phyloP scores from a whole-genome alignment of 306 rosid species.

The Castanea crenata region DNA sequence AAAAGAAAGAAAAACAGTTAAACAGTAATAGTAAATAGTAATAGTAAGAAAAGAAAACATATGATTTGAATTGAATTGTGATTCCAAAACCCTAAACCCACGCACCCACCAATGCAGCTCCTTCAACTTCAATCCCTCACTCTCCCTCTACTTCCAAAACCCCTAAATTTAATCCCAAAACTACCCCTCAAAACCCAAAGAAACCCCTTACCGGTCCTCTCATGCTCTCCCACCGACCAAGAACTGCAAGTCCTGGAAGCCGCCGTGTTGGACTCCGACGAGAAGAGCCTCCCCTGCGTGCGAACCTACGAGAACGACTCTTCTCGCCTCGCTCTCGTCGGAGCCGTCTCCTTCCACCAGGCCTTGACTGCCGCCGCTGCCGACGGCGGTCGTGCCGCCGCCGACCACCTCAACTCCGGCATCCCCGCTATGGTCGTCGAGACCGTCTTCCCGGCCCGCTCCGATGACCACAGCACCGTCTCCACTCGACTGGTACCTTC shows the following conservation, averaged over 20 bases:
- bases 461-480: slow-evolving; percentile 62
- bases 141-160: slow-evolving; percentile 12
- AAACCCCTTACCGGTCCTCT: slow-evolving; percentile 33
- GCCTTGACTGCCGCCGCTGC: slow-evolving; percentile 89
- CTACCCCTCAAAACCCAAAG: slow-evolving; percentile 17
- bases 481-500: slow-evolving; percentile 82
- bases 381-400: slow-evolving; percentile 84
- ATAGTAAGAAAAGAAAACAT: no score
- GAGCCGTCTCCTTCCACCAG: slow-evolving; percentile 72
- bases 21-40: no score
- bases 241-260: slow-evolving; percentile 77
- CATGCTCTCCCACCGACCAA: slow-evolving; percentile 44
- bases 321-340: slow-evolving; percentile 63
- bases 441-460: slow-evolving; percentile 68
- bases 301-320: slow-evolving; percentile 73
- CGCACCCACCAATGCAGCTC: slow-evolving; percentile 38
- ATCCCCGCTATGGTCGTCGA: slow-evolving; percentile 86
- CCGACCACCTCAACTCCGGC: slow-evolving; percentile 64
- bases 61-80: no score
- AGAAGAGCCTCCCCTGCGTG: slow-evolving; percentile 68
- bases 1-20: no score
- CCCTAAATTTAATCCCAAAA: slow-evolving; percentile 2
- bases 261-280: slow-evolving; percentile 62
- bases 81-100: not conserved
- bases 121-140: slow-evolving; percentile 28